Evolutionary conservation across 23 red algal species (phyloP).

Genomic region (Chondrus crispus): DNA sequence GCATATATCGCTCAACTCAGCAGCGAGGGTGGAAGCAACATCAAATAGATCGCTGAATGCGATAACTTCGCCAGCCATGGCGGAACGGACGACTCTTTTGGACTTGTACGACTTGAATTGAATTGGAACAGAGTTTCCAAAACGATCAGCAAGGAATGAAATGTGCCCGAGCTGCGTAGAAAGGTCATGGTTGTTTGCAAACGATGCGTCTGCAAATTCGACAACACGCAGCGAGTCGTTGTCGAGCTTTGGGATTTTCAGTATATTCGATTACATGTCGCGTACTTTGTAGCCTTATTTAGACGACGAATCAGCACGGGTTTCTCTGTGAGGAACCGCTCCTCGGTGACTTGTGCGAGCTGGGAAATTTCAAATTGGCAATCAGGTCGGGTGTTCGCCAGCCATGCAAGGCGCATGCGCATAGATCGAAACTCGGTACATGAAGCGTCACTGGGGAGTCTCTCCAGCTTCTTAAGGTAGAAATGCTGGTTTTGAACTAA

Average conservation of each 20-base stretch:
- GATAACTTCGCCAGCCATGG: neutral
- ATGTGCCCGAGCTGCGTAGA: neutral
- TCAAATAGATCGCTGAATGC: neutral
- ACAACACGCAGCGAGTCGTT: neutral
- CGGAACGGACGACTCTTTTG: neutral
- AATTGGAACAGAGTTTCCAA: neutral
- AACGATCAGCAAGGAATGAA: neutral
- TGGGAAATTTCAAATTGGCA: neutral
- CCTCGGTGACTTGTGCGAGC: neutral
- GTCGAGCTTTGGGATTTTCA: neutral
- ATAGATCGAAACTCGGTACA: neutral
- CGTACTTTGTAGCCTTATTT: neutral
- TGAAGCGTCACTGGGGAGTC: neutral
- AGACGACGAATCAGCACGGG: neutral
- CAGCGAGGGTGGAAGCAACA: neutral
- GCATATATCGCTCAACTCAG: too few relatives aligned
- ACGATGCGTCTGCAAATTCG: constrained; percentile 2
- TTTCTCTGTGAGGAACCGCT: neutral
- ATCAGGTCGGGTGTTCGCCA: neutral
- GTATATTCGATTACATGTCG: neutral
- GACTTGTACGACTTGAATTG: constrained; percentile 36
- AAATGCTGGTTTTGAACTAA: neutral
- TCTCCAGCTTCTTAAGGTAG: neutral
- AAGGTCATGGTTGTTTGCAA: neutral
- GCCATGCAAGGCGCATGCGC: constrained; percentile 20